Conservation (phyloP, 2,329 filamentous ascomycete genomes). For the Cladosporium velox region DNA sequence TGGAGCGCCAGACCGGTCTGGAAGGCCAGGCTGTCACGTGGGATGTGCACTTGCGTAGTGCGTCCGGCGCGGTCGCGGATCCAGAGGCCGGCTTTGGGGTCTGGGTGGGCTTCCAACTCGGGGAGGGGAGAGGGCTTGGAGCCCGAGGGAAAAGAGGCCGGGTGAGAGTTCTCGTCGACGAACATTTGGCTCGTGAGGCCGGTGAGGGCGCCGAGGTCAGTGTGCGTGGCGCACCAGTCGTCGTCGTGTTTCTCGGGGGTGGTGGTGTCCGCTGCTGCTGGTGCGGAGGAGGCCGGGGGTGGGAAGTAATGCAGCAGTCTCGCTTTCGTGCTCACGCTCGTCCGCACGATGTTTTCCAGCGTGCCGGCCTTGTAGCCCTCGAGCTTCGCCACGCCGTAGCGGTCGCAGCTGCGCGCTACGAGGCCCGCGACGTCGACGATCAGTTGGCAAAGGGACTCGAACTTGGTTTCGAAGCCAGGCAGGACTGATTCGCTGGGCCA, state of each 20-base stretch:
- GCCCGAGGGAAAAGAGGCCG: slow-evolving; percentile 32
- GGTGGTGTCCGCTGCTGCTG: slow-evolving; percentile 42
- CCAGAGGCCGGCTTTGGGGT: slow-evolving; percentile 86
- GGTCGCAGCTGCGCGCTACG: slow-evolving; percentile 87
- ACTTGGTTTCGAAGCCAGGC: slow-evolving; percentile 71
- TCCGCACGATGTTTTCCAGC: slow-evolving; percentile 81
- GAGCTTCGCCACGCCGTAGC: slow-evolving; percentile 78
- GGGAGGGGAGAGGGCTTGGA: slow-evolving; percentile 54
- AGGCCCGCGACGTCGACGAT: slow-evolving; percentile 89
- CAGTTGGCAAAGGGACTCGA: slow-evolving; percentile 75
- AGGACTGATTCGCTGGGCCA: slow-evolving; percentile 74
- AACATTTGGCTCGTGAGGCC: slow-evolving; percentile 96
- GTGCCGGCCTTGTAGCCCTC: slow-evolving; percentile 74
- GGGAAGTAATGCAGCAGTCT: slow-evolving; percentile 93
- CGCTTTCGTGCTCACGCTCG: slow-evolving; percentile 86
- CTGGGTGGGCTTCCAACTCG: slow-evolving; percentile 75
- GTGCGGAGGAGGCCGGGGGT: slow-evolving; percentile 28
- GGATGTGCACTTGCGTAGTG: slow-evolving; percentile 89
- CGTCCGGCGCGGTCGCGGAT: slow-evolving; percentile 82
- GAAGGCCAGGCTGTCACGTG: slow-evolving; percentile 87
- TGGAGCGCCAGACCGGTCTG: slow-evolving; percentile 93
- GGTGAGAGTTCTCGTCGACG: slow-evolving; percentile 68
- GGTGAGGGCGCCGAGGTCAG: slow-evolving; percentile 92
- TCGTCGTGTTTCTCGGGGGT: slow-evolving; percentile 59
- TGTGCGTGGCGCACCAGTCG: slow-evolving; percentile 90